Percentiles rank a stretch among this genome's conserved stretches.
phyloP scores from a whole-genome alignment of 176 grass and related monocot genomes.

The Leersia perrieri region DNA sequence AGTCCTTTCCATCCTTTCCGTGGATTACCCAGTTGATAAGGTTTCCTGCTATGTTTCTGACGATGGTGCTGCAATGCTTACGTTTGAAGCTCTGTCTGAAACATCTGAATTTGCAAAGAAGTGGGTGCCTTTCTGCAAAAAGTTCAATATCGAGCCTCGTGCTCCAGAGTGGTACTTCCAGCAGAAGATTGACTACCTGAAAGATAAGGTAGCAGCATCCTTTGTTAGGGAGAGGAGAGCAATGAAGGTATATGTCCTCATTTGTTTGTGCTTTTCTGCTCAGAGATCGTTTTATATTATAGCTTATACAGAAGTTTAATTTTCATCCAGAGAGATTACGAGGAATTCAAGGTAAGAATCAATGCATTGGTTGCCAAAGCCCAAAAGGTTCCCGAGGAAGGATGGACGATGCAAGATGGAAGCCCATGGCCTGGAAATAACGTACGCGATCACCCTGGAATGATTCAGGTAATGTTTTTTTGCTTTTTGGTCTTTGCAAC shows the following conservation, averaged over 20 bases:
- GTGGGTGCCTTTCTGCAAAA: constrained; percentile 93
- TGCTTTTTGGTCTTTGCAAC: neutral
- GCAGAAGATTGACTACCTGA: constrained; percentile 94
- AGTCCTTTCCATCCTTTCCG: constrained; percentile 84
- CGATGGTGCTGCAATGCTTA: constrained; percentile 96
- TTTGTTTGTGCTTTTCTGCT: constrained; percentile 19
- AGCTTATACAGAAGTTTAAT: neutral
- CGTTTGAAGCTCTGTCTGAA: constrained; percentile 86
- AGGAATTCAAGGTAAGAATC: constrained; percentile 92
- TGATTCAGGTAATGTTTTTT: constrained; percentile 75
- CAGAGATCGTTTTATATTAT: constrained; percentile 14
- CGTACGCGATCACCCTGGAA: constrained; percentile 88
- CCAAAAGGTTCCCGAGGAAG: constrained; percentile 91
- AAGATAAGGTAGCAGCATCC: constrained; percentile 70
- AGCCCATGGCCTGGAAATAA: constrained; percentile 96
- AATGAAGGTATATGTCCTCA: constrained; percentile 64
- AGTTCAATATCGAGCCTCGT: constrained; percentile 77
- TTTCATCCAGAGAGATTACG: constrained; percentile 77
- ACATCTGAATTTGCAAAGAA: constrained; percentile 99
- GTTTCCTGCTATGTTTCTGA: constrained; percentile 98
- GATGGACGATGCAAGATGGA: constrained; percentile 97
- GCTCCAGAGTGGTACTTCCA: constrained; percentile 92
- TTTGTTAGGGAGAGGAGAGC: constrained; percentile 92
- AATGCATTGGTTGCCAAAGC: constrained; percentile 91
- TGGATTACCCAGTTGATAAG: constrained; percentile 87